These are phyloP conservation scores for Hagleromyces aurorensis DNA, from an alignment of 805 yeast genomes.

Conservation along the genomic window DNA sequence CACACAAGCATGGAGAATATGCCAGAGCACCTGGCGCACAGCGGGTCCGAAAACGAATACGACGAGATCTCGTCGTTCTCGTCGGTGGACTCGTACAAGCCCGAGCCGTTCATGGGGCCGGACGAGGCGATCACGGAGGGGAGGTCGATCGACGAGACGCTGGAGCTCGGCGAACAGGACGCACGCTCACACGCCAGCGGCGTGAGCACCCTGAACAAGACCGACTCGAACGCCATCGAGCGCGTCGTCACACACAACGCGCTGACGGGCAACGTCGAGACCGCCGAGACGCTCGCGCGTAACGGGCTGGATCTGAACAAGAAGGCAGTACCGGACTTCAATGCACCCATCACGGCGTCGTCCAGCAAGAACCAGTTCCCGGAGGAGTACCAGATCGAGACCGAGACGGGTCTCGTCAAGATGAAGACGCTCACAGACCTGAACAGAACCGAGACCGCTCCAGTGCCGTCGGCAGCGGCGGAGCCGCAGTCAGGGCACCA, in stretches of 20 bases:
- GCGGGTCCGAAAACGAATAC: constrained; percentile 14
- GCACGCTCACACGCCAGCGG: constrained; percentile 9
- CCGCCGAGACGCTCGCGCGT: constrained; percentile 15
- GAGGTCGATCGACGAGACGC: neutral
- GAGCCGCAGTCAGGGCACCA: neutral
- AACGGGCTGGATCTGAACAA: constrained; percentile 11
- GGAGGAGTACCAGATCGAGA: constrained; percentile 60
- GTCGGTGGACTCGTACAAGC: constrained; percentile 22
- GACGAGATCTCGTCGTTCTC: constrained; percentile 26
- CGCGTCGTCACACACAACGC: constrained; percentile 20
- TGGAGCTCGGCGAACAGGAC: neutral
- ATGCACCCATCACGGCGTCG: constrained; percentile 13
- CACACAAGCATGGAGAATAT: neutral
- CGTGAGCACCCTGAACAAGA: constrained; percentile 11
- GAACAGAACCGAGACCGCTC: constrained; percentile 35
- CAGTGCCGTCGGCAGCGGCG: constrained; percentile 2
- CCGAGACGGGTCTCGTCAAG: constrained; percentile 58
- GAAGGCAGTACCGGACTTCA: constrained; percentile 17
- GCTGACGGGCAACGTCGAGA: constrained; percentile 18
- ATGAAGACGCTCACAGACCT: constrained; percentile 45
- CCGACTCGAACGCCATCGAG: constrained; percentile 16
- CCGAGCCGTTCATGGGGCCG: constrained; percentile 20
- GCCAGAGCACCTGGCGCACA: constrained; percentile 1
- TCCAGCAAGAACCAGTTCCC: constrained; percentile 38
- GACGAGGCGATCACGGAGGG: neutral